These are phyloP conservation scores for Actinidia polygama DNA, from an alignment of 179 eudicot genomes.

Conservation along the genomic window DNA sequence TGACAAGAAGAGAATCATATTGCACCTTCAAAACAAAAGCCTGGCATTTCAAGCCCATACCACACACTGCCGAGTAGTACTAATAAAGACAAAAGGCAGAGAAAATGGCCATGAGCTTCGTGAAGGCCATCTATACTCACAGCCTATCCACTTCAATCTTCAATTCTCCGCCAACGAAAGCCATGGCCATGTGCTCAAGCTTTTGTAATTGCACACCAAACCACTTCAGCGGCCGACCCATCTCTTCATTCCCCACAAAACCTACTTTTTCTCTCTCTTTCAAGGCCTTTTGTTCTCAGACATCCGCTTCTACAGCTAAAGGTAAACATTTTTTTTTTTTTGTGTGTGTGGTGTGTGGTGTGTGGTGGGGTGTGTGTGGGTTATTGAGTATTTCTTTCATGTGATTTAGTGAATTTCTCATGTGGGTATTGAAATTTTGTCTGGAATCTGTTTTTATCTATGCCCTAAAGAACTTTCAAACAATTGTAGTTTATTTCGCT, in stretches of 20 bases:
- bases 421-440: constrained; percentile 7
- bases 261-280: constrained; percentile 43
- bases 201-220: constrained; percentile 41
- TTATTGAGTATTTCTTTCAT: not conserved
- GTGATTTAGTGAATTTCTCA: not conserved
- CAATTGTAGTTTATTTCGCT: no score
- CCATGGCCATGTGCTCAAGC: constrained; percentile 48
- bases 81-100: not conserved
- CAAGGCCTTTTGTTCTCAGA: constrained; percentile 52
- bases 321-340: constrained; percentile 38
- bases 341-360: not conserved
- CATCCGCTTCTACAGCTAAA: constrained; percentile 49
- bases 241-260: constrained; percentile 35
- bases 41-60: no score
- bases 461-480: not conserved
- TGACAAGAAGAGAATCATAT: no score
- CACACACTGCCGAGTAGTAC: not conserved
- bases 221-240: constrained; percentile 48
- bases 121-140: not conserved
- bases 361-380: no score
- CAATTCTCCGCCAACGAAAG: constrained; percentile 23
- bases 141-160: constrained; percentile 13
- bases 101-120: not conserved
- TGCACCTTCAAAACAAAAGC: no score
- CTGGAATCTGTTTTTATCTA: not conserved